These are phyloP conservation scores for Immersiella caudata DNA, from an alignment of 495 filamentous ascomycete species.

Conservation along the genomic window DNA sequence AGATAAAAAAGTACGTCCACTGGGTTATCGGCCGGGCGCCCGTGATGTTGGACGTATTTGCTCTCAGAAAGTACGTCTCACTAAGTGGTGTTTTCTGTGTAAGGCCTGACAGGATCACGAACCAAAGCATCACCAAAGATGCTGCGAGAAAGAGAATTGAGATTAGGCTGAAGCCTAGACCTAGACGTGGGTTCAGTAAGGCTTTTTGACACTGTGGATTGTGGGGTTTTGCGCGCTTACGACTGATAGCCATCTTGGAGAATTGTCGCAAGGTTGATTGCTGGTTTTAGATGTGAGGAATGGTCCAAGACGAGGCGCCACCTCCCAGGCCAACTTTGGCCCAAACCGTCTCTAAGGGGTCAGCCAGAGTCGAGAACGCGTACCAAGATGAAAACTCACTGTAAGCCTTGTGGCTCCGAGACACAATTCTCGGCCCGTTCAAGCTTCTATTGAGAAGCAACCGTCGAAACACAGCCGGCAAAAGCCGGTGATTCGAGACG, in stretches of 20 bases:
- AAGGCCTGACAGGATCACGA: slow-evolving; percentile 75
- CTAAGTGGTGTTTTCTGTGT: slow-evolving; percentile 63
- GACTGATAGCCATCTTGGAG: slow-evolving; percentile 27
- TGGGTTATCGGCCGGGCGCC: slow-evolving; percentile 65
- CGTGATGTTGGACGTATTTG: slow-evolving; percentile 69
- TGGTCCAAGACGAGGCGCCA: neutral
- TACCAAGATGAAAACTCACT: too few relatives aligned
- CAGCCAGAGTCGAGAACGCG: too few relatives aligned
- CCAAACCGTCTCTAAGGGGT: neutral
- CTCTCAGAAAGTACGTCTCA: slow-evolving; percentile 80
- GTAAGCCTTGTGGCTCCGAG: neutral
- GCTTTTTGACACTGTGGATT: neutral
- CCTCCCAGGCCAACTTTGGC: neutral
- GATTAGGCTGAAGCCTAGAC: slow-evolving; percentile 44
- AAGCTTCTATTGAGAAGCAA: neutral
- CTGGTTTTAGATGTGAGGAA: neutral
- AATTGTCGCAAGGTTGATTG: neutral
- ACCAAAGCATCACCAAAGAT: slow-evolving; percentile 75
- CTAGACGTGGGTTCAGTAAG: slow-evolving; percentile 23
- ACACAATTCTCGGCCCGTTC: neutral
- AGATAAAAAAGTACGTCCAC: slow-evolving; percentile 87
- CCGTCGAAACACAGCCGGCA: neutral
- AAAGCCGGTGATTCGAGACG: neutral
- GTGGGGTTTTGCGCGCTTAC: slow-evolving; percentile 4
- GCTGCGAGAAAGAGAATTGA: slow-evolving; percentile 77